Conservation (phyloP, 2,329 filamentous ascomycete genomes). For the Cercospora janseana region DNA sequence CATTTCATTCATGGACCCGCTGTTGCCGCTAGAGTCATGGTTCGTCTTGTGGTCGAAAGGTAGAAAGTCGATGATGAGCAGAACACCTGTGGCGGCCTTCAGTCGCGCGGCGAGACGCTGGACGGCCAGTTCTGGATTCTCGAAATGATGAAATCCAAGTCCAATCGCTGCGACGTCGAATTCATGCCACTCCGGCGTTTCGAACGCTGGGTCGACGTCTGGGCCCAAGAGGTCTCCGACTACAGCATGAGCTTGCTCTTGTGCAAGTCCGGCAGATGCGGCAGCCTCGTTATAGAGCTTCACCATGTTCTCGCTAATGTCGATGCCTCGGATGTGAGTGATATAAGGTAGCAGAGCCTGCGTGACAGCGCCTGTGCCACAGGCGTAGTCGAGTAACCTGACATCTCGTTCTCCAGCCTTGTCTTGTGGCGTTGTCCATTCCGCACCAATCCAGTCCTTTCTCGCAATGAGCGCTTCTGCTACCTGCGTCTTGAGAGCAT, state of each 20-base stretch:
- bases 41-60: slow-evolving; percentile 20
- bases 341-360: slow-evolving; percentile 34
- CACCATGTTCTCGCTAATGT: slow-evolving; percentile 37
- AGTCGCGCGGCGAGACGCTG: slow-evolving; percentile 31
- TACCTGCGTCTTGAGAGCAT: slow-evolving; percentile 33
- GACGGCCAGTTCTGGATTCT: slow-evolving; percentile 31
- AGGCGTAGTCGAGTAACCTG: slow-evolving; percentile 38
- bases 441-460: slow-evolving; percentile 34
- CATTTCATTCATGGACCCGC: slow-evolving; percentile 28
- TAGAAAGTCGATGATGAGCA: slow-evolving; percentile 36
- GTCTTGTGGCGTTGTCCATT: slow-evolving; percentile 25
- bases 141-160: slow-evolving; percentile 49
- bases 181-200: slow-evolving; percentile 35
- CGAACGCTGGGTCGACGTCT: slow-evolving; percentile 27
- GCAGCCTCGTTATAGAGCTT: slow-evolving; percentile 34
- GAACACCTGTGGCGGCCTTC: slow-evolving; percentile 32
- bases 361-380: slow-evolving; percentile 38
- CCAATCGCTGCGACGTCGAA: slow-evolving; percentile 48
- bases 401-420: slow-evolving; percentile 17
- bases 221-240: slow-evolving; percentile 38
- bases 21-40: slow-evolving; percentile 12
- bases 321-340: slow-evolving; percentile 35
- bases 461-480: slow-evolving; percentile 30
- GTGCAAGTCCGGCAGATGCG: slow-evolving; percentile 24
- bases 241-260: slow-evolving; percentile 32